Evolutionary conservation across 1,139 yeast genomes (phyloP), one percentile per base, ranked within the genome.

Genomic region (Saccharomyces pastorianus): DNA sequence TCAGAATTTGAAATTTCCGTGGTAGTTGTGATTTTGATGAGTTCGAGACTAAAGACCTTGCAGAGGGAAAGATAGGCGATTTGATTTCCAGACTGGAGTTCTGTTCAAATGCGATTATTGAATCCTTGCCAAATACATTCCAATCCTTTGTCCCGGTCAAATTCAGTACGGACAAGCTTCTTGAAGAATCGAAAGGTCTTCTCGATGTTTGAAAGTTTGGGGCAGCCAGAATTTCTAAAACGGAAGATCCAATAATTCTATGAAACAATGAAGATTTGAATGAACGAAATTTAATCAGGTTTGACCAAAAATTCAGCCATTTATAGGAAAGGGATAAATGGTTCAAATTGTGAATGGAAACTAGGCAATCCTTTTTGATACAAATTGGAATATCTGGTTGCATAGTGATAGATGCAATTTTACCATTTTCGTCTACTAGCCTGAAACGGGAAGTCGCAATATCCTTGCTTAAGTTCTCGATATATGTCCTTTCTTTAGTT

Each of bases 121-220:
- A 58, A 52, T 66, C 57, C 26, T 59, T 56, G 2, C 70, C 70
- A 57, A 61, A 63, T 4, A 69, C 60, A 50, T 64, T 62, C 72
- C 72, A 69, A 55, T 69, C 72, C 6, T 55, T 52, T 1, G 65
- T 55, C 2, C 72, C 72, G 41, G 64, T 61, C 28, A 69, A 53
- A 14, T 60, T 61, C 46, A 69, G 50, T 14, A 62, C 62, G 46
- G 64, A 65, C 8, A 69, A 50, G 1, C 69, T 60, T 14, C 63
- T 59, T 27, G n/a, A 58, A 51, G 32, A 56, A 29, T 38, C 11
- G 55, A 31, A n/a, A 56, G 51, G 46, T 53, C 54, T 38, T 20
- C 44, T n/a, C 44, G 25, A 38, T 7, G 57, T 49, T 31, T 52
- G 47, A 25, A 55, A 55, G 31, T 61, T 61, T 4, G 65, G 58